Conservation (phyloP, 2,329 filamentous ascomycete genomes). For the Stagonosporopsis cucurbitacearum region DNA sequence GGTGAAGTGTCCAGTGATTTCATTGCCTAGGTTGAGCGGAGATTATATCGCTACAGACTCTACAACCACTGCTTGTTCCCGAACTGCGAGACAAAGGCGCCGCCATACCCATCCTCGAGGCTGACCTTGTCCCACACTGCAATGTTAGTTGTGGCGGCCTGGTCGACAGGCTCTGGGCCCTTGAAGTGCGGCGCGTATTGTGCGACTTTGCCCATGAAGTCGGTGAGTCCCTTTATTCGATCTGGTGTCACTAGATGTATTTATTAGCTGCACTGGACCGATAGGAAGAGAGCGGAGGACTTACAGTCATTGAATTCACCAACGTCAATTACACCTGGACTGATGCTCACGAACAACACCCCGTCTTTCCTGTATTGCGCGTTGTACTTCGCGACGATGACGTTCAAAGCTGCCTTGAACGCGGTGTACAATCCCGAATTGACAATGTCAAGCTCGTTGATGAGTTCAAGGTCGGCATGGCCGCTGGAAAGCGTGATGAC, state of each 20-base stretch:
- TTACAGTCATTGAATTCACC: slow-evolving; percentile 34
- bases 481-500: slow-evolving; percentile 60
- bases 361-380: slow-evolving; percentile 57
- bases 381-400: slow-evolving; percentile 57
- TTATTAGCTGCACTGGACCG: neutral
- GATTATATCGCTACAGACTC: neutral
- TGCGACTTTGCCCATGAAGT: slow-evolving; percentile 36
- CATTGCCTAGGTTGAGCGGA: too few species aligned
- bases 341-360: slow-evolving; percentile 60
- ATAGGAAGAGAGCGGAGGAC: neutral
- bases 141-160: slow-evolving; percentile 40
- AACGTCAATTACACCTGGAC: slow-evolving; percentile 59
- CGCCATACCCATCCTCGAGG: slow-evolving; percentile 57
- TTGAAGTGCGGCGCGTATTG: slow-evolving; percentile 25
- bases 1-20: neutral
- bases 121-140: slow-evolving; percentile 48
- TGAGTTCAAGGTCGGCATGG: slow-evolving; percentile 55
- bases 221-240: slow-evolving; percentile 30
- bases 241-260: slow-evolving; percentile 20
- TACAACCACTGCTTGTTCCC: slow-evolving; percentile 63
- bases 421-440: slow-evolving; percentile 53
- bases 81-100: slow-evolving; percentile 61
- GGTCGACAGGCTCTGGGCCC: slow-evolving; percentile 18
- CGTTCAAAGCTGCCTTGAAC: slow-evolving; percentile 62
- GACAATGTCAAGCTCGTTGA: slow-evolving; percentile 47